Base-by-base conservation (phyloP, 164 flowering plant species). In the Chloranthus sessilifolius region DNA sequence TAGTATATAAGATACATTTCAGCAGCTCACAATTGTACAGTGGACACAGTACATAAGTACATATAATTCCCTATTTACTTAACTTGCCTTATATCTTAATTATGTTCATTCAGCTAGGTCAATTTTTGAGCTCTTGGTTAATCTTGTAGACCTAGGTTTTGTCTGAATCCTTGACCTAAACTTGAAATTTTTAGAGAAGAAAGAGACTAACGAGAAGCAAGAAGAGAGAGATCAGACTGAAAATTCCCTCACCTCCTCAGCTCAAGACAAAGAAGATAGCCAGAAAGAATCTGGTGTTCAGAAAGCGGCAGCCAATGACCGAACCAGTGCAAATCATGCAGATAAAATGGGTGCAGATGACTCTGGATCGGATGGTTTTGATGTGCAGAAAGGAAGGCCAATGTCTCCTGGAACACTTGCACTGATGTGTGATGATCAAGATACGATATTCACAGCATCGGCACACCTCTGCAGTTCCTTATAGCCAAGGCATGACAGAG, bases 361-460 rank as follows among this genome's bases (percentile, higher is more conserved):
- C 21, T 70, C 76, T 23, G 61, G 60, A 52, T 68, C 79, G 33
- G 84, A 87, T 72, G 77, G 77, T 54, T 71, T 64, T 51, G 89
- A 83, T 53, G 53, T 42, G 10, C 77, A 73, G 50, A 78, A 74
- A 50, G 65, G 58, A 43, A 73, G 87, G 58, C 83, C 98, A 20
- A 79, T 88, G 88, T 92, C 98, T 59, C 98, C 98, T 22, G 85
- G 78, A 60, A 92, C 95, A 3, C 75, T 83, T 40, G 98, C 96
- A 27, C 64, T 92, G 60, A 85, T 86, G 96, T 92, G 98, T 49
- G 89, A 92, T 67, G 98, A 92, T 68, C 72, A 82, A 62, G 96
- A 88, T 48, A 68, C 96, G 22, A 69, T 83, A 70, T 86, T 92
- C 62, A 72, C 70, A 70, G 53, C 80, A 33, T 66, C 82, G 61